Conservation (phyloP, 495 filamentous ascomycete species). For the Trichoderma asperelloides region DNA sequence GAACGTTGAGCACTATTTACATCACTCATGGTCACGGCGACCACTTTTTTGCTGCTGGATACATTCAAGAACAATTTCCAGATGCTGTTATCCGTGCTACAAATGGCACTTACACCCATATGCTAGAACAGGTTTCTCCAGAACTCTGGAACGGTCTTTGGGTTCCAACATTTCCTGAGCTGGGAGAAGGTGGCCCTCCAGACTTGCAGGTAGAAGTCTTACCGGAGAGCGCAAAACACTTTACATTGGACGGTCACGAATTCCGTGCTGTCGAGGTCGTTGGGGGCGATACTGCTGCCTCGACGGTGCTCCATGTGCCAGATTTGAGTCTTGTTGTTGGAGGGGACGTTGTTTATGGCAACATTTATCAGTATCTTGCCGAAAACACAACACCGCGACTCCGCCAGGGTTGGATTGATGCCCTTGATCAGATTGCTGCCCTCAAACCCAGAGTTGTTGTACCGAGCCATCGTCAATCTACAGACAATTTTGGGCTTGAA, state of each 20-base stretch:
- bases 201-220: background rate
- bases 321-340: background rate
- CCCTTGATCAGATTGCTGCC: background rate
- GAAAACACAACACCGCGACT: background rate
- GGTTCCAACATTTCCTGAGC: background rate
- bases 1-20: background rate
- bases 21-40: background rate
- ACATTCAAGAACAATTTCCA: background rate
- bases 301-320: conserved; percentile 7
- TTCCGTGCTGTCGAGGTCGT: conserved; percentile 5
- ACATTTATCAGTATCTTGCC: background rate
- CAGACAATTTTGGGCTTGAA: background rate
- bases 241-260: background rate
- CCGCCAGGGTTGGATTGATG: background rate
- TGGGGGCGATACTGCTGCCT: background rate
- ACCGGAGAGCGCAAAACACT: background rate
- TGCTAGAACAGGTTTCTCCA: background rate
- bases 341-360: conserved; percentile 5
- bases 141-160: background rate
- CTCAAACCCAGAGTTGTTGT: conserved; percentile 17
- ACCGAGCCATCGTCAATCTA: conserved; percentile 17
- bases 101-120: background rate
- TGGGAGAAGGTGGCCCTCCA: background rate
- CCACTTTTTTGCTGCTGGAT: background rate
- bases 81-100: background rate